Base-by-base conservation (phyloP, 495 filamentous ascomycete species). In the Astrocystis sublimbata region DNA sequence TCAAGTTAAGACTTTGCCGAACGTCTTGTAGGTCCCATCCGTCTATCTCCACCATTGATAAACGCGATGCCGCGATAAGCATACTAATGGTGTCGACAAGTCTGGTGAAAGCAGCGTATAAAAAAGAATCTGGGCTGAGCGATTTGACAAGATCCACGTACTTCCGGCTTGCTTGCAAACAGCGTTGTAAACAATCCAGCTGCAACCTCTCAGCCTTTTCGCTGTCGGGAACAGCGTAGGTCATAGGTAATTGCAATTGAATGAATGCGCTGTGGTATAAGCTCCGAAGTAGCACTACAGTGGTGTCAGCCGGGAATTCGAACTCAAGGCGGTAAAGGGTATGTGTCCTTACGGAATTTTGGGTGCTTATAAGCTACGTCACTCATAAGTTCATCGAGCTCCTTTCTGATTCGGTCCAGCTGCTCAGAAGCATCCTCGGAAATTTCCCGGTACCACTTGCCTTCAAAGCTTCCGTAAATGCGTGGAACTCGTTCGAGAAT, bases 211-310 rank as follows among this genome's bases (percentile, higher is more conserved):
- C 58, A 10, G 58, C 47, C n/a, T 46, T 36, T 38, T 57, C 36
- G 58, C 63, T 65, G 4, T 62, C 30, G n/a, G 70, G 63, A 26
- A 64, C 53, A n/a, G 65, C 26, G 24, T 65, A 64, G 21, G 64
- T 70, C 28, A 70, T 68, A 5, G 71, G 71, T 13, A 74, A 60
- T 46, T 75, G 71, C 45, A 75, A 45, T 3, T 70, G 70, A 24
- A 72, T 67, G 2, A 70, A 38, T n/a, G 70, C 53, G 33, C 69
- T 68, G 38, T 67, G 61, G 41, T 72, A 65, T 24, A 71, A 63
- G 19, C 60, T 51, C 64, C 66, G 69, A 36, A 73, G 68, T 1
- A 67, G 19, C 6, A 71, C 73, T 75, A 31, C 10, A 13, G 26
- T 38, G 19, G 15, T 19, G 42, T 58, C 28, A 56, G 60, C 21